A percentile compares a stretch with the other conserved stretches of the same genome.
Conservation (phyloP, 441 rosid species). For the Populus trichocarpa region DNA sequence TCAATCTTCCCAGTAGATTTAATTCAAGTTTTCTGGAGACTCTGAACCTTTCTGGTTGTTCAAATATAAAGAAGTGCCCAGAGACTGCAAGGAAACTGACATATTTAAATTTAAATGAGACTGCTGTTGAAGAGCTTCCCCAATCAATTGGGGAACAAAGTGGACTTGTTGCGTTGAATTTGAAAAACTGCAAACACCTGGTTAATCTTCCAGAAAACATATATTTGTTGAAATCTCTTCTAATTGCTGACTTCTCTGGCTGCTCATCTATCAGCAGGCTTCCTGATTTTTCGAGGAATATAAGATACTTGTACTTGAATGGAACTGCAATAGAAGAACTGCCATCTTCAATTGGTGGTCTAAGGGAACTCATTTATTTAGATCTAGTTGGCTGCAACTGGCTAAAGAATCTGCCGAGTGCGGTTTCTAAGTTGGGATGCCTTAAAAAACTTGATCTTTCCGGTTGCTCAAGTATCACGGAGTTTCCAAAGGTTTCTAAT, state of each 20-base stretch:
- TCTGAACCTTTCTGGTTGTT: too few species aligned
- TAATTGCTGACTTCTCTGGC: conserved; percentile 6
- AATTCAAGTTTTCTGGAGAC: too few species aligned
- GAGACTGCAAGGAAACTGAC: not conserved
- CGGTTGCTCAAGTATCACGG: conserved; percentile 19
- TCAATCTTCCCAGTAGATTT: too few species aligned
- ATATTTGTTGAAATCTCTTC: conserved; percentile 3
- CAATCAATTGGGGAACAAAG: not conserved
- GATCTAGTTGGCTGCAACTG: not conserved
- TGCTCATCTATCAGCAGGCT: conserved; percentile 14
- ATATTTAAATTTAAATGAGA: conserved; percentile 9
- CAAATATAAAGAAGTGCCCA: not conserved
- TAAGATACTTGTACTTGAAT: not conserved
- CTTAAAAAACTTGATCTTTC: conserved; percentile 23
- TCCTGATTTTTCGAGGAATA: conserved; percentile 15
- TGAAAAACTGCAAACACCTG: conserved; percentile 29
- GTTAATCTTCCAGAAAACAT: conserved; percentile 20
- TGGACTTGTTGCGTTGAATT: conserved; percentile 9
- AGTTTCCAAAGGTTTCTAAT: conserved; percentile 27
- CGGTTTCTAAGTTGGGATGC: not conserved
- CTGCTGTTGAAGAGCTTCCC: conserved; percentile 2
- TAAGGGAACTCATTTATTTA: not conserved
- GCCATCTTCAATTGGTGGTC: conserved; percentile 5
- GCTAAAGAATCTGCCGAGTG: not conserved
- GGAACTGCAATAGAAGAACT: conserved; percentile 17